Evolutionary conservation across 2,329 filamentous ascomycete genomes (phyloP), one percentile per base, ranked within the genome.

Genomic region (Alternaria longipes): DNA sequence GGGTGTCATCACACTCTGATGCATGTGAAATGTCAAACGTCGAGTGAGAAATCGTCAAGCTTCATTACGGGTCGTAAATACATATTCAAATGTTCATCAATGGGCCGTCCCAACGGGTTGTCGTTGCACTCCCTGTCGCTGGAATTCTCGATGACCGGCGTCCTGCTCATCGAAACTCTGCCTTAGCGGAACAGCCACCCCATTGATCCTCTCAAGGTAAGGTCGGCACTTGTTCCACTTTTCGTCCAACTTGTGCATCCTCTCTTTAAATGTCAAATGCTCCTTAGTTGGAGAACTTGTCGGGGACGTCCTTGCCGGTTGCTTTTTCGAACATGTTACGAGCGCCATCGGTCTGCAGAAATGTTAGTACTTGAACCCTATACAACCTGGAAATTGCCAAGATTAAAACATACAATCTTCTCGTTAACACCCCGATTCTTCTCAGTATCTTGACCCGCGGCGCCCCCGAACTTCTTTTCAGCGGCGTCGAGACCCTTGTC

Each of bases 251-350:
- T 24, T 56, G 16, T 56, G 57, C 55, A 59, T 38, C 12, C 30
- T 32, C 6, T 46, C 47, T 22, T 54, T 63, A n/a, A 56, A 50
- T 8, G 22, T 49, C 46, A 22, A 40, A 14, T 30, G 24, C 5
- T 54, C 26, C 50, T 58, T 81, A 84, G 69, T 84, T 83, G 46
- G 81, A 84, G 72, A 83, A 67, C 74, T 85, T 84, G 12, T 81
- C 74, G 8, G 84, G 81, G 11, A 85, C 78, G 8, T 84, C 65
- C 67, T 81, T 82, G 53, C 82, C 85, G 60, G 84, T 85, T 8
- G 73, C 65, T 71, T 84, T 83, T 73, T 87, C 84, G 54, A 86
- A 86, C 66, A 82, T 68, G 20, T 75, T 78, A 55, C 85, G 78
- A 5, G 78, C 81, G 42, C 77, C 74, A 71, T 87, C 84, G 56